Percentiles rank a stretch among this genome's conserved stretches.
phyloP scores from a whole-genome alignment of 2,329 filamentous ascomycete species.

The Arthrobotrys sphaeroides region DNA sequence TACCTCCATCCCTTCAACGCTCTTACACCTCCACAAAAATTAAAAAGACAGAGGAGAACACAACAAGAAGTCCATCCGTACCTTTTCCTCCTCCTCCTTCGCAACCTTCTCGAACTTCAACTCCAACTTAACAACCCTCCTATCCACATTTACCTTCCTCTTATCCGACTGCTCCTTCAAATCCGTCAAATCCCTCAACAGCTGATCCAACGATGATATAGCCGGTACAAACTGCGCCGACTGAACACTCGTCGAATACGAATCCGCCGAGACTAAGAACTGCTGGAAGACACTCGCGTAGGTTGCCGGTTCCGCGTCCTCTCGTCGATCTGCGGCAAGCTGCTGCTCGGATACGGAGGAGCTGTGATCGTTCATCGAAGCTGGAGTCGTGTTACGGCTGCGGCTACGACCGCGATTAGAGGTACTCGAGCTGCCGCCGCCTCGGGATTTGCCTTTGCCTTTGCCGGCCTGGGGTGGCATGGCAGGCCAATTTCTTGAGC shows the following conservation, averaged over 20 bases:
- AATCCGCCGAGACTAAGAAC: conserved; percentile 46
- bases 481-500: conserved; percentile 30
- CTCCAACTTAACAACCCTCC: conserved; percentile 43
- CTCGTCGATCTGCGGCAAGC: conserved; percentile 38
- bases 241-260: conserved; percentile 35
- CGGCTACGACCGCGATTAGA: conserved; percentile 52
- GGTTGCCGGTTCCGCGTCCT: conserved; percentile 46
- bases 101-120: conserved; percentile 24
- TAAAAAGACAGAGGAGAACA: too few relatives aligned
- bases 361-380: conserved; percentile 52
- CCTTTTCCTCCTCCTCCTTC: conserved; percentile 50
- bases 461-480: conserved; percentile 54
- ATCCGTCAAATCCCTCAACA: conserved; percentile 48
- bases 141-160: conserved; percentile 27
- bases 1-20: not conserved
- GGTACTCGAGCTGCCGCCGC: conserved; percentile 49
- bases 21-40: not conserved
- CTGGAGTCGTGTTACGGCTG: conserved; percentile 53
- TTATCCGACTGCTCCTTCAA: conserved; percentile 47
- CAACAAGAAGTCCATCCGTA: not conserved
- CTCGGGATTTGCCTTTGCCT: conserved; percentile 52
- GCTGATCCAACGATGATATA: conserved; percentile 46
- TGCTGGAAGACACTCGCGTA: conserved; percentile 46
- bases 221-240: conserved; percentile 44
- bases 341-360: conserved; percentile 46